phyloP scores from a whole-genome alignment of 2,329 filamentous ascomycete species.

The Apiospora malaysiana region DNA sequence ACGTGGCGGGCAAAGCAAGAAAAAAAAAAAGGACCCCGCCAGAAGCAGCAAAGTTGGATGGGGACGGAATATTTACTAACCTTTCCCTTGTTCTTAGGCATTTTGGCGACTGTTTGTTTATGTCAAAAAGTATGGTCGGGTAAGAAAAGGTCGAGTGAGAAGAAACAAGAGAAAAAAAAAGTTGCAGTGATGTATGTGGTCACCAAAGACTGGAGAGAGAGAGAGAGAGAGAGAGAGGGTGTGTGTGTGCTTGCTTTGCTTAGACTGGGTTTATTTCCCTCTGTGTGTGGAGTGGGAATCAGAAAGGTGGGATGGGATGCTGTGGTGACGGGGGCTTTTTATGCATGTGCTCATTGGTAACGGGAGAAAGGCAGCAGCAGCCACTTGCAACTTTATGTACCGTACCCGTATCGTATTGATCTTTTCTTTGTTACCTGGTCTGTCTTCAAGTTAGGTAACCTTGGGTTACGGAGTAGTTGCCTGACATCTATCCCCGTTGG shows the following conservation, averaged over 20 bases:
- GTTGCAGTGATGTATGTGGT: constrained; percentile 8
- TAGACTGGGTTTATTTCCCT: constrained; percentile 24
- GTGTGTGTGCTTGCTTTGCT: constrained; percentile 7
- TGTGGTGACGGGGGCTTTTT: constrained; percentile 35
- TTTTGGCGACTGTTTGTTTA: constrained; percentile 52
- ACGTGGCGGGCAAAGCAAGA: too few species aligned
- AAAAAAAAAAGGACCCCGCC: constrained; percentile 24
- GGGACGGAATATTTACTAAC: constrained; percentile 55
- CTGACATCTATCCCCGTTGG: neutral
- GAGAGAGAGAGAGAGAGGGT: constrained; percentile 25
- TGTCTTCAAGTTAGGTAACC: too few species aligned
- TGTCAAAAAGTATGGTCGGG: neutral
- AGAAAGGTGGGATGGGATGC: constrained; percentile 31
- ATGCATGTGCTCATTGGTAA: constrained; percentile 24
- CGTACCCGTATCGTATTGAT: too few species aligned
- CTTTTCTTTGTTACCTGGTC: too few species aligned
- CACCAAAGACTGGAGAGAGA: neutral
- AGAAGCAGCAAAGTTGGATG: neutral
- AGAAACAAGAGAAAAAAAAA: constrained; percentile 7
- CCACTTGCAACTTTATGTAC: neutral
- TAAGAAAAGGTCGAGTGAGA: constrained; percentile 1
- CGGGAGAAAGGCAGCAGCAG: neutral
- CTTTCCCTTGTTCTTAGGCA: constrained; percentile 99
- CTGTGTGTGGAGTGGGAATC: constrained; percentile 23
- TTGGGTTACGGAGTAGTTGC: too few species aligned